These are phyloP conservation scores for Diaporthe australafricana DNA, from an alignment of 2,329 filamentous ascomycete species.

Conservation along the genomic window DNA sequence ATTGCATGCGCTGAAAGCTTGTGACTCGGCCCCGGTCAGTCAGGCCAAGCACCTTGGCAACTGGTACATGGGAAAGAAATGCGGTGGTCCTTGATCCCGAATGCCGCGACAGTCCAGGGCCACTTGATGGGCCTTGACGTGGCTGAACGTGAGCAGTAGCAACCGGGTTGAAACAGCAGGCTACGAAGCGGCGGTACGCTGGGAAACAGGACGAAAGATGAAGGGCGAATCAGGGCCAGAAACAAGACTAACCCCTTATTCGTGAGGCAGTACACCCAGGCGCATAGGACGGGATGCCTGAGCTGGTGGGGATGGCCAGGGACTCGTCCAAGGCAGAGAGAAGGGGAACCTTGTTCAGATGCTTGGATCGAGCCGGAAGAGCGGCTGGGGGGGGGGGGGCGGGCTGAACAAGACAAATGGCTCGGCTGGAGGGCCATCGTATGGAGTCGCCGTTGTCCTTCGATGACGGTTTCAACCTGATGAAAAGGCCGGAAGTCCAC, in stretches of 20 bases:
- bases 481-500: neutral
- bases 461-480: neutral
- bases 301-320: conserved; percentile 4
- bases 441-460: neutral
- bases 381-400: neutral
- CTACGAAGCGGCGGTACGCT: conserved; percentile 3
- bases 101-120: neutral
- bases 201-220: neutral
- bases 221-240: conserved; percentile 4
- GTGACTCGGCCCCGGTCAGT: conserved; percentile 17
- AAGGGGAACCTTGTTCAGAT: conserved; percentile 10
- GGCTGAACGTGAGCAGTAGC: conserved; percentile 12
- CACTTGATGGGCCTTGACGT: neutral
- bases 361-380: neutral
- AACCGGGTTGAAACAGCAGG: conserved; percentile 11
- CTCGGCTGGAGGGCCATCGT: too few species aligned
- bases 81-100: neutral
- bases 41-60: conserved; percentile 12
- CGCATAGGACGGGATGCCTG: conserved; percentile 8
- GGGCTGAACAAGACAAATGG: neutral
- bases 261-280: conserved; percentile 11
- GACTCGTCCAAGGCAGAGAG: neutral
- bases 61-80: neutral
- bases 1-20: conserved; percentile 30
- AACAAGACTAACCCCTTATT: neutral